Evolutionary conservation across 176 grass and related monocot genomes (phyloP).

Genomic region (Hsuehochloa calcarea): DNA sequence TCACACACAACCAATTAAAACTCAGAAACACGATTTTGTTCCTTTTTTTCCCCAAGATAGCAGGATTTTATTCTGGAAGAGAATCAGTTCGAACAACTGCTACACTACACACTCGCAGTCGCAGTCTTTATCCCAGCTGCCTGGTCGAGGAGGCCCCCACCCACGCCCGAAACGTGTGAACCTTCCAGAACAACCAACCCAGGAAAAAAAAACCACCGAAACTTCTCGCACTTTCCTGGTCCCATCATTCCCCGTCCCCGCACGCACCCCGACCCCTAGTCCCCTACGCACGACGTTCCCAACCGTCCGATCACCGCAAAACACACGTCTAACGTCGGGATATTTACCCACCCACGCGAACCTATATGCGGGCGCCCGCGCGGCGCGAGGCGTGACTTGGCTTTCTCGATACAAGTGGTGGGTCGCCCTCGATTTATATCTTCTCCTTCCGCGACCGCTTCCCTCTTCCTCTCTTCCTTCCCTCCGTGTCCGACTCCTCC

Average conservation of each 20-base stretch:
- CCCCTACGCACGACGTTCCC: not conserved
- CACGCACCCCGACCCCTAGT: not conserved
- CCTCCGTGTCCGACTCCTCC: not conserved
- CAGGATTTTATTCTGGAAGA: too few relatives aligned
- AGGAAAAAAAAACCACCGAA: slow-evolving; percentile 19
- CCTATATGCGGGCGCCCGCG: not conserved
- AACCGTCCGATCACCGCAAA: not conserved
- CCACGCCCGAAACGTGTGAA: slow-evolving; percentile 27
- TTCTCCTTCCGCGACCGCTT: not conserved
- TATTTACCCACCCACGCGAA: not conserved
- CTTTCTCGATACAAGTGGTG: not conserved
- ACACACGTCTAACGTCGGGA: not conserved
- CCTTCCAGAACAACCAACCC: slow-evolving; percentile 22
- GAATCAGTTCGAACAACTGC: too few relatives aligned
- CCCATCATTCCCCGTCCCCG: not conserved
- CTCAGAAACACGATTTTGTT: too few relatives aligned
- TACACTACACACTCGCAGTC: too few relatives aligned
- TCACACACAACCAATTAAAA: too few relatives aligned
- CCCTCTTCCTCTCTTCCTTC: not conserved
- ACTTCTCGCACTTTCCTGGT: slow-evolving; percentile 40
- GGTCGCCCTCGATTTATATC: slow-evolving; percentile 30
- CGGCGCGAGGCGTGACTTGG: not conserved
- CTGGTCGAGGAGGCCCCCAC: not conserved
- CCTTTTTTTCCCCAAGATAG: too few relatives aligned
- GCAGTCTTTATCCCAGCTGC: not conserved